phyloP scores from a whole-genome alignment of 2,329 filamentous ascomycete species.

The Amauroascus verrucosus region DNA sequence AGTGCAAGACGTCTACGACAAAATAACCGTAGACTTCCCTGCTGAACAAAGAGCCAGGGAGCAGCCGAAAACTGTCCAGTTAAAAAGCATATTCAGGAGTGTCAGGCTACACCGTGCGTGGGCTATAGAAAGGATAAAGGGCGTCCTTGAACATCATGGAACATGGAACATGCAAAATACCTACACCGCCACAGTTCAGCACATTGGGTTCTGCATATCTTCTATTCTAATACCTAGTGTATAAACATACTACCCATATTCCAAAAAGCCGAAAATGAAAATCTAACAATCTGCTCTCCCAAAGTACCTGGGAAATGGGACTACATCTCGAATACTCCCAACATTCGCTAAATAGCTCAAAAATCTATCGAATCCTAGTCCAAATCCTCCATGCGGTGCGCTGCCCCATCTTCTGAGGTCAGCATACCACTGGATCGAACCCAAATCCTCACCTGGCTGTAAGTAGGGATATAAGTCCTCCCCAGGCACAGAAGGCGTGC shows the following conservation, averaged over 20 bases:
- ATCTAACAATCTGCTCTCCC: conserved; percentile 44
- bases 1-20: conserved; percentile 48
- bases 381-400: conserved; percentile 83
- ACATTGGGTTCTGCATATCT: too few relatives aligned
- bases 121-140: too few relatives aligned
- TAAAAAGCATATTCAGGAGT: conserved; percentile 1
- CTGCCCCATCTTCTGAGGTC: conserved; percentile 86
- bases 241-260: background rate
- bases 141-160: too few relatives aligned
- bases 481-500: conserved; percentile 14
- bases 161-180: too few relatives aligned
- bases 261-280: background rate
- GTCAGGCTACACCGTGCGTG: conserved; percentile 1
- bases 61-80: background rate
- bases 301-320: conserved; percentile 67
- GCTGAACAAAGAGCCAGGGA: background rate
- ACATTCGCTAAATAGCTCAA: conserved; percentile 74
- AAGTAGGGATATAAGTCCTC: conserved; percentile 28
- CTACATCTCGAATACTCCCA: conserved; percentile 71
- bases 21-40: conserved; percentile 20
- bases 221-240: conserved; percentile 1
- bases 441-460: conserved; percentile 31
- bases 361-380: conserved; percentile 78
- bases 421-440: conserved; percentile 70
- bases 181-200: too few relatives aligned